phyloP scores from a whole-genome alignment of 306 rosid genomes.

The Fagus sylvatica region DNA sequence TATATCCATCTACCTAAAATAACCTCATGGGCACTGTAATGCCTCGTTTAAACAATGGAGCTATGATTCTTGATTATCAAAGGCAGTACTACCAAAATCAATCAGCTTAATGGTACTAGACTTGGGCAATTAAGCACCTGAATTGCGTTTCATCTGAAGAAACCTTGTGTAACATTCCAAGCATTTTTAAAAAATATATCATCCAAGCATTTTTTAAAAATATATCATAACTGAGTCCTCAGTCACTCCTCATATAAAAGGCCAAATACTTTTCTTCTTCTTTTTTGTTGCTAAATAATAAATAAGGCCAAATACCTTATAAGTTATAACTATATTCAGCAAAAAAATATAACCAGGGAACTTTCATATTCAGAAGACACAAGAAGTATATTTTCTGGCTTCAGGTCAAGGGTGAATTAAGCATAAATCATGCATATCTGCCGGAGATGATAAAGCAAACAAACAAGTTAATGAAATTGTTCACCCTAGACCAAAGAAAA shows the following conservation, averaged over 20 bases:
- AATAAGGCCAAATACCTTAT: too few species aligned
- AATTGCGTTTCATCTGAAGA: conserved; percentile 70
- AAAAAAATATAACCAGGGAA: conserved; percentile 57
- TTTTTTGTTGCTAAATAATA: too few species aligned
- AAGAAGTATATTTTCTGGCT: conserved; percentile 99
- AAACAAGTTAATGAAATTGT: conserved; percentile 35
- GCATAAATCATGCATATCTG: conserved; percentile 91
- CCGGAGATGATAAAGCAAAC: conserved; percentile 47
- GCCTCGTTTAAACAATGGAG: conserved; percentile 97
- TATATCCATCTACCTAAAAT: conserved; percentile 68
- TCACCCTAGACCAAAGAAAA: conserved; percentile 41
- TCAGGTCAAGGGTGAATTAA: conserved; percentile 93
- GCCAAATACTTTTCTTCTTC: conserved; percentile 53
- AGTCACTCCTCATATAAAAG: conserved; percentile 29
- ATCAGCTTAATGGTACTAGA: conserved; percentile 99
- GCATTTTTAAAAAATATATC: conserved; percentile 26
- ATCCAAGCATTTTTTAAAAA: too few species aligned
- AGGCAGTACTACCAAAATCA: conserved; percentile 97
- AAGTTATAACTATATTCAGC: too few species aligned
- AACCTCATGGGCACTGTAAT: conserved; percentile 98
- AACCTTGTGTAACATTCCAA: conserved; percentile 85
- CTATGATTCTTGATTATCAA: conserved; percentile 80
- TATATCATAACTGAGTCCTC: conserved; percentile 35
- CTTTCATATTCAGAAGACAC: conserved; percentile 84
- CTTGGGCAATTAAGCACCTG: conserved; percentile 90